A percentile compares a stretch with the other conserved stretches of the same genome.
Conservation (phyloP, 306 rosid species). For the Cotoneaster glaucophyllus region DNA sequence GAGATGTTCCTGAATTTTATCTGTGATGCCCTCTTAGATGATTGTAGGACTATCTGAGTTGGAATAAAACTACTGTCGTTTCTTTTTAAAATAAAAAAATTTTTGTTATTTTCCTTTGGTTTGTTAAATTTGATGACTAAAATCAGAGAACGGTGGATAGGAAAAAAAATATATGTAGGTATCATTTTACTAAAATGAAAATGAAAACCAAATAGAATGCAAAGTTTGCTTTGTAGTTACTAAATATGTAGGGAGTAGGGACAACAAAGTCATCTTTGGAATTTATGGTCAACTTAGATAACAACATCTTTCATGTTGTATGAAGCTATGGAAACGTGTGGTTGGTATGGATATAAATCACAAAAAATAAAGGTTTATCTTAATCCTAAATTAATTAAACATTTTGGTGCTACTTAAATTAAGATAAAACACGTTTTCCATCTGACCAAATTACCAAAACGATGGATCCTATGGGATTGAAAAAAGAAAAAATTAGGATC, state of each 20-base stretch:
- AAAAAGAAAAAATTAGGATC: background rate
- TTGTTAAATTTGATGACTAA: too few relatives aligned
- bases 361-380: conserved; percentile 15
- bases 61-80: too few relatives aligned
- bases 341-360: conserved; percentile 17
- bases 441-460: background rate
- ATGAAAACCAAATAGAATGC: background rate
- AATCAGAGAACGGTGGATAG: too few relatives aligned
- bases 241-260: background rate
- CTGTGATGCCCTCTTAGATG: too few relatives aligned
- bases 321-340: conserved; percentile 22
- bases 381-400: background rate
- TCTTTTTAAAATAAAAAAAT: too few relatives aligned
- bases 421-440: background rate
- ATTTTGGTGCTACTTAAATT: background rate
- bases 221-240: background rate
- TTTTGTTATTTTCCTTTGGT: too few relatives aligned
- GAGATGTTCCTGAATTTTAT: too few relatives aligned
- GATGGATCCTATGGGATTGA: background rate
- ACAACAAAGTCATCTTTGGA: background rate
- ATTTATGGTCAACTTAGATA: background rate
- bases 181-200: too few relatives aligned
- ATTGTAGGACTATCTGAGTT: too few relatives aligned
- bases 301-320: background rate
- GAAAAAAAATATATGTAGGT: too few relatives aligned